These are phyloP conservation scores for Kwoniella heveanensis DNA, from an alignment of 768 basidiomycete species.

Conservation along the genomic window DNA sequence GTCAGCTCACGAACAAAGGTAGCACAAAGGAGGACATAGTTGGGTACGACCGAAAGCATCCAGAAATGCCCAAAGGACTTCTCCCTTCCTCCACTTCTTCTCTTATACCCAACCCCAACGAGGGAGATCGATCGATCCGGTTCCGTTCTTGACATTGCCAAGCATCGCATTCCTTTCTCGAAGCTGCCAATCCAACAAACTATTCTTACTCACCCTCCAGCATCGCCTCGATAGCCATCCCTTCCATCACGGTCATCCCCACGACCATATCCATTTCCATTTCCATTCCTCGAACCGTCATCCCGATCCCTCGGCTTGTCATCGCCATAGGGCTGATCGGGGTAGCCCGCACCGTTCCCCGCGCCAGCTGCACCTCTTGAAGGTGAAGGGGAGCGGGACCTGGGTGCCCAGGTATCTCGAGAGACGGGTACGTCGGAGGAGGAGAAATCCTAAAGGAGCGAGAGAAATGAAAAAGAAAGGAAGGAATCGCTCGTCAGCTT, in stretches of 20 bases:
- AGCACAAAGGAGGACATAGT: slow-evolving; percentile 8
- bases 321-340: not conserved
- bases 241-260: slow-evolving; percentile 2
- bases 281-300: slow-evolving; percentile 9
- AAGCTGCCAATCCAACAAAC: too few relatives aligned
- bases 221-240: slow-evolving; percentile 6
- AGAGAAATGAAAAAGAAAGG: not conserved
- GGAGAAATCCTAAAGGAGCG: slow-evolving; percentile 39
- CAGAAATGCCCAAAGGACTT: slow-evolving; percentile 7
- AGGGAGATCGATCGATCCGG: not conserved
- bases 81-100: not conserved
- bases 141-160: slow-evolving; percentile 1
- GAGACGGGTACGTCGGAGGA: slow-evolving; percentile 44
- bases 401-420: slow-evolving; percentile 44
- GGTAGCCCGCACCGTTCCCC: slow-evolving; percentile 6
- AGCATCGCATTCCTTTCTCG: too few relatives aligned
- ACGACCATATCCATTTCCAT: slow-evolving; percentile 11
- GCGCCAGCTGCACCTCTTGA: slow-evolving; percentile 6
- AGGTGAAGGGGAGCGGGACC: slow-evolving; percentile 23
- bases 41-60: slow-evolving; percentile 5
- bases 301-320: slow-evolving; percentile 9
- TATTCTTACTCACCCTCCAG: slow-evolving; percentile 5
- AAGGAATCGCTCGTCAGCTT: not conserved
- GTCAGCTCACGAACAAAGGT: slow-evolving; percentile 4
- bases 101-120: not conserved